Base-by-base conservation (phyloP, 1,284 basidiomycete genomes). In the Sporisorium iseilematis-ciliati region DNA sequence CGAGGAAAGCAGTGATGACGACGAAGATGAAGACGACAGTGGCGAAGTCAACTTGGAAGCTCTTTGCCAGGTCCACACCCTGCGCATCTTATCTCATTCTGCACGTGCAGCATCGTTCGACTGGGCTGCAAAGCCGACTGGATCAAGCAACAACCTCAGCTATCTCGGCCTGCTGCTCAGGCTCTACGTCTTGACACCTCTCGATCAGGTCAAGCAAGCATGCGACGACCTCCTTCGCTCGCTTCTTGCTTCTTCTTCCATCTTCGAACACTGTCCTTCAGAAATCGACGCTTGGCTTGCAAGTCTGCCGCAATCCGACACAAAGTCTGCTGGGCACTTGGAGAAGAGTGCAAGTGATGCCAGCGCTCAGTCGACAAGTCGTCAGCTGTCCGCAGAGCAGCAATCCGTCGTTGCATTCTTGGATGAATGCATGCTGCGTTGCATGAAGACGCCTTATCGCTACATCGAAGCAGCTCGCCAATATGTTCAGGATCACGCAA, bases 381-480 rank as follows among this genome's bases (percentile, higher is more conserved):
- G 42, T 18, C 48, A 42, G 20, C 43, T 64, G 16, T 65, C 67
- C 2, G 57, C 42, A 5, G 93, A 92, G 50, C 88, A 88, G 82
- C 85, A 11, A 86, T 88, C 40, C 1, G 88, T 95, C 3, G 87
- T 93, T 4, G 79, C 87, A 0, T 95, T 97, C 86, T 76, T 97
- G 14, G 95, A 98, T 78, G 93, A 95, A 50, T 96, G 93, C 80
- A 87, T 92, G 7, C 91, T 92, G 61, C 89, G 93, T n/a, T 94
- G 91, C 75, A 82, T 91, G 71, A 94, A 93, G 86, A 92, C 91
- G 0, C 92, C 94, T 0, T 93, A 95, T 84, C 89, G 91, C 40
- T 98, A 97, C 83, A 88, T 96, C 59, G 95, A 97, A 80, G 90
- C 91, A 12, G 69, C 84, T 89, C 59, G 87, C 88, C 29, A 43